Conservation (phyloP, 768 basidiomycete species). For the Sarcodon aspratus region DNA sequence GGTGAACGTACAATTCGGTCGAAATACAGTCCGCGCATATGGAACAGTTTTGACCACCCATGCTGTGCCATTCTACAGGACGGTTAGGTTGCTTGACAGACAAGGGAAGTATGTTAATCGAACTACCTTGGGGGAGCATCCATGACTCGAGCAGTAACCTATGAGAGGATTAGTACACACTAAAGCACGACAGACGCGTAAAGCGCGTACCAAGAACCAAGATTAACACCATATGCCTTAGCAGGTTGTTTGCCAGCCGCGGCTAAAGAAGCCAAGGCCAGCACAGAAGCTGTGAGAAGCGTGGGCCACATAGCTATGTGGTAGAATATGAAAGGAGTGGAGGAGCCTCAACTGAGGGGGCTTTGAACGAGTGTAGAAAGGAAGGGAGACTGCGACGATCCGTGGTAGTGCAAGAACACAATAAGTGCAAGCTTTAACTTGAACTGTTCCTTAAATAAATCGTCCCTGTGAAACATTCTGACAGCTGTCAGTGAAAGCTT, state of each 20-base stretch:
- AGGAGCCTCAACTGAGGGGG: too few species aligned
- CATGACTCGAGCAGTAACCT: constrained; percentile 75
- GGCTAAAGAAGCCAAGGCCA: neutral
- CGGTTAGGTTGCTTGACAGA: neutral
- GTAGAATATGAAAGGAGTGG: too few species aligned
- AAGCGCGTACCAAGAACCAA: constrained; percentile 48
- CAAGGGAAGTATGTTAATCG: neutral
- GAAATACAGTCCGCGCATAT: constrained; percentile 55
- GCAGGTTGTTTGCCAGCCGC: constrained; percentile 11
- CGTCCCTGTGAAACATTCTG: too few species aligned
- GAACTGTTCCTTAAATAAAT: too few species aligned
- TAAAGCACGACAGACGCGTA: neutral
- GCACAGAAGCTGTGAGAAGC: neutral
- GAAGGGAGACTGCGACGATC: too few species aligned
- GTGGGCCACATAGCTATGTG: too few species aligned
- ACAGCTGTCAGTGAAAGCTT: too few species aligned
- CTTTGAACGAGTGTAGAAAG: too few species aligned
- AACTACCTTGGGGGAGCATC: constrained; percentile 66
- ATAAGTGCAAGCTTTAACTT: too few species aligned
- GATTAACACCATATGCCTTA: constrained; percentile 64
- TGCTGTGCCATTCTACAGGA: constrained; percentile 48
- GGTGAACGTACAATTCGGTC: constrained; percentile 47
- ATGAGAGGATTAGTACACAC: constrained; percentile 3
- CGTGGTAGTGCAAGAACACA: too few species aligned
- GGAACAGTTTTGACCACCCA: constrained; percentile 58